Evolutionary conservation across 2,329 filamentous ascomycete genomes (phyloP).

Genomic region (Elsinoe perseae): DNA sequence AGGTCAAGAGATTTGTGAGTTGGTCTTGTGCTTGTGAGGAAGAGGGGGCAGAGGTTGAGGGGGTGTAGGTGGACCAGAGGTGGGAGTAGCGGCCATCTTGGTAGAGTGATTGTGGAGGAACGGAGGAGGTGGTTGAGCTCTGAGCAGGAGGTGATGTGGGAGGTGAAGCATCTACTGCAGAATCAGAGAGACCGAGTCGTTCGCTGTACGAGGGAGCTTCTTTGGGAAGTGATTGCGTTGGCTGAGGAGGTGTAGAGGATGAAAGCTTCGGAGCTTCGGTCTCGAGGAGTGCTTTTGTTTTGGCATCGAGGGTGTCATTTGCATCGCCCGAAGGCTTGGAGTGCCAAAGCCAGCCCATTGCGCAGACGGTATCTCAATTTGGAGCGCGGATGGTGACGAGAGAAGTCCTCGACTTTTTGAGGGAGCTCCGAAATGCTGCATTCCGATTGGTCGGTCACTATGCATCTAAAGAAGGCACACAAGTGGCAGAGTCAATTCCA

Average conservation of each 20-base stretch:
- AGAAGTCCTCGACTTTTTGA: not conserved
- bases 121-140: slow-evolving; percentile 30
- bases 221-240: slow-evolving; percentile 49
- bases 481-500: too few relatives aligned
- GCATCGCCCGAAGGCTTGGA: slow-evolving; percentile 40
- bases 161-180: slow-evolving; percentile 20
- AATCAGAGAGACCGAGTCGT: slow-evolving; percentile 25
- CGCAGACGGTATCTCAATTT: slow-evolving; percentile 6
- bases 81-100: slow-evolving; percentile 71
- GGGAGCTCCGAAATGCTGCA: not conserved
- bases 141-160: slow-evolving; percentile 22
- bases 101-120: slow-evolving; percentile 51
- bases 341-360: slow-evolving; percentile 60
- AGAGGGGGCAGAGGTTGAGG: slow-evolving; percentile 61
- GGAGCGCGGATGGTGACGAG: not conserved
- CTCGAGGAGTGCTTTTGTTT: slow-evolving; percentile 75
- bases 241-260: slow-evolving; percentile 37
- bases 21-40: slow-evolving; percentile 67
- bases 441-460: not conserved
- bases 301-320: slow-evolving; percentile 69
- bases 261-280: slow-evolving; percentile 7
- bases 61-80: slow-evolving; percentile 85
- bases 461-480: not conserved
- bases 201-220: slow-evolving; percentile 23
- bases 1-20: slow-evolving; percentile 69